Percentiles rank a stretch among this genome's conserved stretches.
These are phyloP conservation scores for Luffa acutangula DNA, from an alignment of 306 rosid genomes.

Conservation along the genomic window DNA sequence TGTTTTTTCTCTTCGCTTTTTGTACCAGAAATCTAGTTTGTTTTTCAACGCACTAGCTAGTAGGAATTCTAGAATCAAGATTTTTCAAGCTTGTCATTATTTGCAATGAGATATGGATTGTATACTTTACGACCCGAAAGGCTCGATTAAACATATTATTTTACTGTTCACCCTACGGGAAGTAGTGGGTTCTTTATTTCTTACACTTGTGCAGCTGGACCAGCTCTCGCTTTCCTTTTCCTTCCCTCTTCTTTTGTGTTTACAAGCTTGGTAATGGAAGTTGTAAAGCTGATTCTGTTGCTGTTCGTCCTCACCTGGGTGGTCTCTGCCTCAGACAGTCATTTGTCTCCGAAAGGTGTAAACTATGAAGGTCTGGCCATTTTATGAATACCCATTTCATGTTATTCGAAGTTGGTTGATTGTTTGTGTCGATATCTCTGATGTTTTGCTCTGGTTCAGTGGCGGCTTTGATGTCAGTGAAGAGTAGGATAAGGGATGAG, in stretches of 20 bases:
- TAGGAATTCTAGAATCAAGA: slow-evolving; percentile 2
- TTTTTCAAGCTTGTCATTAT: slow-evolving; percentile 11
- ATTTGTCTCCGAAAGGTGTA: slow-evolving; percentile 93
- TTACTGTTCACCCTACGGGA: neutral
- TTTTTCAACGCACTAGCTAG: slow-evolving; percentile 9
- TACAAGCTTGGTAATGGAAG: slow-evolving; percentile 16
- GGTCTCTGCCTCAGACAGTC: slow-evolving; percentile 37
- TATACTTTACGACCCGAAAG: neutral
- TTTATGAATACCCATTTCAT: neutral
- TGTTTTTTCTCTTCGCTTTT: slow-evolving; percentile 6
- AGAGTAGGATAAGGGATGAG: slow-evolving; percentile 63
- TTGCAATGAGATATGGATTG: neutral
- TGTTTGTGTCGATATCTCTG: neutral
- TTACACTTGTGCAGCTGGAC: slow-evolving; percentile 26
- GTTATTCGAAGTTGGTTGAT: neutral
- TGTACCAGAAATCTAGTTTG: neutral
- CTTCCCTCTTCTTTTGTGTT: neutral
- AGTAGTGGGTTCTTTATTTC: neutral
- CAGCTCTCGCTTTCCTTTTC: slow-evolving; percentile 14
- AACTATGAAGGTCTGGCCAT: slow-evolving; percentile 70
- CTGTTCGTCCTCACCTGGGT: slow-evolving; percentile 27
- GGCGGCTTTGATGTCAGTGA: slow-evolving; percentile 92
- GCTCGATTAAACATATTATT: neutral
- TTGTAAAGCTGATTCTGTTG: slow-evolving; percentile 21
- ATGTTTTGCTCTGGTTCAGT: slow-evolving; percentile 29